Evolutionary conservation across 495 filamentous ascomycete species (phyloP).

Genomic region (Neurospora tetraspora): DNA sequence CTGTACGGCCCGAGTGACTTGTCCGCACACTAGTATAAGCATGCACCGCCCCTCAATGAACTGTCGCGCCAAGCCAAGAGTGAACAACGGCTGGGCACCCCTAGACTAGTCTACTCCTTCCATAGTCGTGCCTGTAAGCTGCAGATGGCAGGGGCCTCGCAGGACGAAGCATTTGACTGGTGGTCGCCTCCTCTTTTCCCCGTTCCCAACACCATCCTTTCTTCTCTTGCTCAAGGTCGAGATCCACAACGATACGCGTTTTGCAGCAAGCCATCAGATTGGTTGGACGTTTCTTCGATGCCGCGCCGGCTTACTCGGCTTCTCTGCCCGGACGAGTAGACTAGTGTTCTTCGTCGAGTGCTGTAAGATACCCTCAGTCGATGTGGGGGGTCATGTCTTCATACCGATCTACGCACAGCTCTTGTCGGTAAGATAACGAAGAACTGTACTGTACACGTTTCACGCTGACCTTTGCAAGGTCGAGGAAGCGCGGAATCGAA

Average conservation of each 20-base stretch:
- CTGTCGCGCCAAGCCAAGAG: no score
- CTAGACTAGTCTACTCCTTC: background rate
- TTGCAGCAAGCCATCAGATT: background rate
- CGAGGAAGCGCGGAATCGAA: background rate
- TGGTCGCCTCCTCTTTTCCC: background rate
- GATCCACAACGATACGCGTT: background rate
- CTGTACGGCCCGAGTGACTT: no score
- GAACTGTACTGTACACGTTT: background rate
- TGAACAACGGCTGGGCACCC: no score
- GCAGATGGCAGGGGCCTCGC: background rate
- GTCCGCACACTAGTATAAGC: no score
- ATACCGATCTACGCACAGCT: no score
- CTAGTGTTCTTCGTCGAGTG: background rate
- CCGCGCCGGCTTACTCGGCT: background rate
- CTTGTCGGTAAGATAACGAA: background rate
- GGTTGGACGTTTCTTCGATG: background rate
- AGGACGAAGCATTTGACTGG: background rate
- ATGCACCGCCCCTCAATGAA: no score
- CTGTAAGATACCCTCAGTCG: no score
- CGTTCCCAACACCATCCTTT: background rate
- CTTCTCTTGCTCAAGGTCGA: background rate
- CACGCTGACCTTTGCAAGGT: background rate
- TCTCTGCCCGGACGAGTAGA: background rate
- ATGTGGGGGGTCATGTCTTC: no score
- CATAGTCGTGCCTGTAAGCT: background rate